Evolutionary conservation across 192 early-diverging fungal species (phyloP).

Genomic region (Backusella australiensis): DNA sequence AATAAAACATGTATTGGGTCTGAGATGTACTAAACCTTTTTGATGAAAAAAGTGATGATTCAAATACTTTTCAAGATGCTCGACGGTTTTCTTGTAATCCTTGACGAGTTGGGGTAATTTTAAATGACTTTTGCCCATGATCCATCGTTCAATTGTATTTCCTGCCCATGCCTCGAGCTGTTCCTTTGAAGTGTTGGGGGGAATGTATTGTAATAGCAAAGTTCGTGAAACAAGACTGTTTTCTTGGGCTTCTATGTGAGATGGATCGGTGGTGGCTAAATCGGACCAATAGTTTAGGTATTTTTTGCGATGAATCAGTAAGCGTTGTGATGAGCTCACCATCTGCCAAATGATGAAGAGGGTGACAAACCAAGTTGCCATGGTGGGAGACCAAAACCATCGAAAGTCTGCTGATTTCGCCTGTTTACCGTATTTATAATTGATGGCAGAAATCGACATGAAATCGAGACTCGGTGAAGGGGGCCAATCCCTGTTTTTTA

Average conservation of each 20-base stretch:
- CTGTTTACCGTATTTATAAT: conserved; percentile 22
- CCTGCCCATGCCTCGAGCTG: not conserved
- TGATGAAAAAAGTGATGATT: not conserved
- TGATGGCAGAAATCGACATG: conserved; percentile 36
- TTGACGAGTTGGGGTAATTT: not conserved
- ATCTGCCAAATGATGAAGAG: conserved; percentile 49
- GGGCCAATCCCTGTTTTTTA: conserved; percentile 29
- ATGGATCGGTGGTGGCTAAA: not conserved
- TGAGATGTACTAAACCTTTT: not conserved
- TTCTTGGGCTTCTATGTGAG: not conserved
- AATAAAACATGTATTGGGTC: not conserved
- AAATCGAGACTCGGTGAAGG: conserved; percentile 32
- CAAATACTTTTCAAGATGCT: conserved; percentile 2
- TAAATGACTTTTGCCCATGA: not conserved
- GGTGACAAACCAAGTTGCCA: conserved; percentile 60
- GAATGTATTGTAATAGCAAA: conserved; percentile 2
- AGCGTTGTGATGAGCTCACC: conserved; percentile 50
- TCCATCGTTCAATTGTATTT: not conserved
- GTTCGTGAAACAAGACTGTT: not conserved
- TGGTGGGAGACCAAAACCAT: conserved; percentile 64
- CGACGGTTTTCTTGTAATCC: not conserved
- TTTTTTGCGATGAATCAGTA: conserved; percentile 43
- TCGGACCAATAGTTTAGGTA: conserved; percentile 39
- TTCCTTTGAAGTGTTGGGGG: not conserved
- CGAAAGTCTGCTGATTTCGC: conserved; percentile 28